Evolutionary conservation across 257 asterid genomes (phyloP).

Genomic region (Anisodus acutangulus): DNA sequence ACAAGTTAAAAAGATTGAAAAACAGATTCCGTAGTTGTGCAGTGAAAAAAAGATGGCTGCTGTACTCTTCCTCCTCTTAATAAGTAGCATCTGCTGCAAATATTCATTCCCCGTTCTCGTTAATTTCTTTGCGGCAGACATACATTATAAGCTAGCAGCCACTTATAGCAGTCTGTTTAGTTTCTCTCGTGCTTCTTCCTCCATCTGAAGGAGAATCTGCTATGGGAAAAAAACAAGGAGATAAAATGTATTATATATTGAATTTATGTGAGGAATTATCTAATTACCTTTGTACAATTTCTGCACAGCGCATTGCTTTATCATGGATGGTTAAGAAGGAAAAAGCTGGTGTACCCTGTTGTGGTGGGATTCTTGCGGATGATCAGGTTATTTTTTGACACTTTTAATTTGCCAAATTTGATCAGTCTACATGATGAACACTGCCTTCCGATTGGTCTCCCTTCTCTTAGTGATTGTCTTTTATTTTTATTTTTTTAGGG

Average conservation of each 20-base stretch:
- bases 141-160: background rate
- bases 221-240: background rate
- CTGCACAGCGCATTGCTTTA: conserved; percentile 83
- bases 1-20: background rate
- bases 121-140: background rate
- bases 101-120: conserved; percentile 6
- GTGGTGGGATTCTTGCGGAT: conserved; percentile 99
- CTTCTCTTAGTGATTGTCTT: conserved; percentile 25
- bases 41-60: background rate
- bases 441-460: conserved; percentile 29
- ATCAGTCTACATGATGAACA: conserved; percentile 1
- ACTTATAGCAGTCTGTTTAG: background rate
- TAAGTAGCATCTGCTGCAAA: conserved; percentile 22
- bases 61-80: background rate
- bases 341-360: conserved; percentile 76
- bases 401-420: conserved; percentile 7
- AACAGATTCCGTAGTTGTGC: conserved; percentile 17
- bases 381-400: conserved; percentile 74
- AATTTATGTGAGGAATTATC: conserved; percentile 21
- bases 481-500: conserved; percentile 59
- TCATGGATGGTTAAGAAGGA: conserved; percentile 98
- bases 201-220: background rate
- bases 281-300: conserved; percentile 37
- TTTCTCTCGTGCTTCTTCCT: background rate
- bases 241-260: background rate